Conservation (phyloP, 2,329 filamentous ascomycete species). For the Alternaria arborescens region DNA sequence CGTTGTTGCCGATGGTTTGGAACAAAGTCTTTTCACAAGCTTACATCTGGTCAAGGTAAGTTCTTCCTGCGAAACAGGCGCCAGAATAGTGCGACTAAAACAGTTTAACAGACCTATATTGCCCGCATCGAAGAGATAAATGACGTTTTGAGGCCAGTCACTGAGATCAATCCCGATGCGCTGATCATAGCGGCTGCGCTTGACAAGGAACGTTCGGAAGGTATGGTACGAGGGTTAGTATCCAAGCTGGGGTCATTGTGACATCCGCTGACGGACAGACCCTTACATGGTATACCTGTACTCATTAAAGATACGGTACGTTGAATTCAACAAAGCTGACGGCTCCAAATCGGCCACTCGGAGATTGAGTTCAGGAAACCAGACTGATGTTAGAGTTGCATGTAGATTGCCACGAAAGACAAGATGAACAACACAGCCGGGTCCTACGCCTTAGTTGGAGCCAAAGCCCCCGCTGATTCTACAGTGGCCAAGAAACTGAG, state of each 20-base stretch:
- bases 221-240: slow-evolving; percentile 62
- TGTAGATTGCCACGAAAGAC: slow-evolving; percentile 63
- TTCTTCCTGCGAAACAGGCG: background rate
- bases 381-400: background rate
- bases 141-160: slow-evolving; percentile 44
- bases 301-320: slow-evolving; percentile 69
- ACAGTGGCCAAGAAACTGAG: slow-evolving; percentile 69
- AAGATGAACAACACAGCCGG: slow-evolving; percentile 79
- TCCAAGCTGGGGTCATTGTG: fast-evolving
- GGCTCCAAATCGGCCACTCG: no score
- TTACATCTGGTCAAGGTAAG: background rate
- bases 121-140: background rate
- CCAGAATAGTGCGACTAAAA: background rate
- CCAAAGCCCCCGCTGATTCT: slow-evolving; percentile 72
- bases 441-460: slow-evolving; percentile 71
- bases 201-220: slow-evolving; percentile 67
- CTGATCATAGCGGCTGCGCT: slow-evolving; percentile 67
- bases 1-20: background rate
- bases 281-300: slow-evolving; percentile 78
- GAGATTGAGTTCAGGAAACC: no score
- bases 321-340: background rate
- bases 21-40: background rate
- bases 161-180: slow-evolving; percentile 74
- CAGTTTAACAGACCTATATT: background rate
- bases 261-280: slow-evolving; percentile 29